Evolutionary conservation across 495 filamentous ascomycete species (phyloP).

Genomic region (Aspergillus avenaceus): DNA sequence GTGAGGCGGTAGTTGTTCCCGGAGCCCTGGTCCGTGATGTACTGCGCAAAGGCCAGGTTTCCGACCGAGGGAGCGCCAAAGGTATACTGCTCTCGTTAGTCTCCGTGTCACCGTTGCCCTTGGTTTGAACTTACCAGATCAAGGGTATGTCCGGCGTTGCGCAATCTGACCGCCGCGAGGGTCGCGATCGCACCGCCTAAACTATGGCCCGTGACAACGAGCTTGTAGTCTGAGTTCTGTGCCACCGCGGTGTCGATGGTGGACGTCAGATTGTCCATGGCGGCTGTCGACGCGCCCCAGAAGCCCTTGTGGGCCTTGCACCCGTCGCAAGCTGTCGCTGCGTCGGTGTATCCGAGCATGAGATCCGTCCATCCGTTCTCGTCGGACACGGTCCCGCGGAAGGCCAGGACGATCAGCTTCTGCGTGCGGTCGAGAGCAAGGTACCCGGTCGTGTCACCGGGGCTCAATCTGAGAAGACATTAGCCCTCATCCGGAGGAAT

Average conservation of each 20-base stretch:
- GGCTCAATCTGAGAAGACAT: neutral
- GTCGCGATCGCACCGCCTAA: conserved; percentile 57
- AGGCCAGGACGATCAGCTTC: conserved; percentile 53
- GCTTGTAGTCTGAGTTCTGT: conserved; percentile 38
- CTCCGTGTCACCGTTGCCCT: too few species aligned
- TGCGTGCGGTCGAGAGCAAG: conserved; percentile 55
- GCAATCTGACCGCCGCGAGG: conserved; percentile 48
- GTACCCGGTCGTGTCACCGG: conserved; percentile 57
- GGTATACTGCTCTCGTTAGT: conserved; percentile 55
- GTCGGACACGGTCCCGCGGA: conserved; percentile 54
- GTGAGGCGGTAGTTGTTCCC: conserved; percentile 55
- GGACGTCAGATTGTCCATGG: conserved; percentile 24
- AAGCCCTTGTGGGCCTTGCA: conserved; percentile 48
- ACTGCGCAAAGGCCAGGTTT: conserved; percentile 41
- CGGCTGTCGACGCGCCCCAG: conserved; percentile 40
- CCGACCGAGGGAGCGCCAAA: conserved; percentile 61
- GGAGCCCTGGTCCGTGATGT: conserved; percentile 33
- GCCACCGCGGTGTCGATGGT: conserved; percentile 9
- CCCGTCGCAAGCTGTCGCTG: conserved; percentile 10
- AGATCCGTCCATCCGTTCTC: conserved; percentile 58
- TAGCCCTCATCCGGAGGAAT: too few species aligned
- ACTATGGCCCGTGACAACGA: conserved; percentile 57
- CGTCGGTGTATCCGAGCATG: conserved; percentile 22
- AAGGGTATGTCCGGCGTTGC: conserved; percentile 28
- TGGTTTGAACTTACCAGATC: conserved; percentile 16